Evolutionary conservation across 1,284 basidiomycete species (phyloP), one percentile per base, ranked within the genome.

Genomic region (Taiwanofungus camphoratus): DNA sequence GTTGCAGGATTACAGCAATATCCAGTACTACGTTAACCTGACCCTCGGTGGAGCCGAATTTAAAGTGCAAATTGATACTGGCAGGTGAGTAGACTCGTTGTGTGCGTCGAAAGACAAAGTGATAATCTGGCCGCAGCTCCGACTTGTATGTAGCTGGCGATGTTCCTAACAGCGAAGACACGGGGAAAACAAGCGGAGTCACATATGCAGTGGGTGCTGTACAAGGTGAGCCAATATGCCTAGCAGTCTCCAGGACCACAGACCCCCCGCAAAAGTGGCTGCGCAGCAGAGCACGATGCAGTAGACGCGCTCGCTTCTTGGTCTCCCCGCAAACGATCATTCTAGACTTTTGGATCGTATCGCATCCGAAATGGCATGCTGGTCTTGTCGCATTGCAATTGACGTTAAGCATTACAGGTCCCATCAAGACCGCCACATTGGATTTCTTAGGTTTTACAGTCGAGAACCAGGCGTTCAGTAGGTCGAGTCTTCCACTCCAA

Each of bases 41-140:
- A 69, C 69, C 1, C 58, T 83, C 16, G 74, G 76, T 8, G 73
- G 69, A 6, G 50, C 56, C 9, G 38, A 51, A 2, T 74, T 75
- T 52, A 57, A 62, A n/a, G 65, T 78, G 41, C 56, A 76, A 39
- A 68, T 85, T 44, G 82, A 85, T 53, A 82, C 82, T 4, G 82
- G 82, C 34, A 84, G 79, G 82, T 79, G 44, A 39, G 49, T 35
- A 8, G 9, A 15, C 21, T 46, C 30, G 13, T n/a, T 26, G 30
- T 36, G 15, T 16, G 9, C 16, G 36, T 34, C 26, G 26, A 13
- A 27, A 27, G 12, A 8, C 36, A n/a, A 5, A 20, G 31, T 40
- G 21, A 34, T 20, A 32, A 15, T 15, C 9, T 34, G 31, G 38
- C 45, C 33, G 27, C 36, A 68, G 77, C 48, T 73, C 77, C 23